A percentile compares a stretch with the other conserved stretches of the same genome.
phyloP scores from a whole-genome alignment of 106 monocot species.

The Platanthera zijinensis region DNA sequence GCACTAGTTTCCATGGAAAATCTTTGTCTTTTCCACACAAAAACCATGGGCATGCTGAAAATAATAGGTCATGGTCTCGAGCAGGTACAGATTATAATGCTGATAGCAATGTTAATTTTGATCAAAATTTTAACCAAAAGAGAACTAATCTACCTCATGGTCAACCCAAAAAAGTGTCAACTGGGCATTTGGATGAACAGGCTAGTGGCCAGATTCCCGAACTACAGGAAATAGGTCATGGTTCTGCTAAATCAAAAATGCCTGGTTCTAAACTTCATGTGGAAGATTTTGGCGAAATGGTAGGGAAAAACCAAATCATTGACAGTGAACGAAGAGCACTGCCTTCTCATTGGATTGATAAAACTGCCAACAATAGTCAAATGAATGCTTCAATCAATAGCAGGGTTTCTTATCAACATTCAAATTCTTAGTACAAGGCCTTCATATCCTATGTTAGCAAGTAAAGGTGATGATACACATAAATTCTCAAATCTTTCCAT shows the following conservation, averaged over 20 bases:
- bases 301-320: not conserved
- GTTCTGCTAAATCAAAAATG: not conserved
- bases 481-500: not conserved
- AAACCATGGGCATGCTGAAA: not conserved
- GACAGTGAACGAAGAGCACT: constrained; percentile 2
- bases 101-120: not conserved
- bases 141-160: not conserved
- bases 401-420: not conserved
- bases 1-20: not conserved
- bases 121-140: not conserved
- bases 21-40: not conserved
- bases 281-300: not conserved
- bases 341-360: constrained; percentile 5
- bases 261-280: not conserved
- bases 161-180: not conserved
- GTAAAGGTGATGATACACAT: not conserved
- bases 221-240: constrained; percentile 1
- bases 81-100: not conserved
- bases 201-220: not conserved
- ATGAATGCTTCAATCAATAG: constrained; percentile 1
- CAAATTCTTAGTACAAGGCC: not conserved
- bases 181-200: not conserved
- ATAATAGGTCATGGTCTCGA: not conserved
- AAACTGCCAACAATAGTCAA: constrained; percentile 5
- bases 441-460: constrained; percentile 1